A percentile compares a stretch with the other conserved stretches of the same genome.
Evolutionary conservation across 345 rosid species (phyloP).

Genomic region (Cardamine chenopodiifolia): DNA sequence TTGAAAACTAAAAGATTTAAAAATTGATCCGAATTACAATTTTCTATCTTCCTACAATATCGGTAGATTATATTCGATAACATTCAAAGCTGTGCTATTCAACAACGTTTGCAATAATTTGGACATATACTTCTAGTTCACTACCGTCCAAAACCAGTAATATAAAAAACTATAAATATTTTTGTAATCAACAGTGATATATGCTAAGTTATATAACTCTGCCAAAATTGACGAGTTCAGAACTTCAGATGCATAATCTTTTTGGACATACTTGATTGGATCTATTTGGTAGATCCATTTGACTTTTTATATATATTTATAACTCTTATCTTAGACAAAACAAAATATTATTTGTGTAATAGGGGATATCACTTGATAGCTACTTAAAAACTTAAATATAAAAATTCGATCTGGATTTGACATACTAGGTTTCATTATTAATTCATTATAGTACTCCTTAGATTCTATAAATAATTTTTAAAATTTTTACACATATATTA

Average conservation of each 20-base stretch:
- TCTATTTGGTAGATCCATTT: not conserved
- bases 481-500: no score
- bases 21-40: no score
- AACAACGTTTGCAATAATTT: constrained; percentile 9
- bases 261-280: constrained; percentile 26
- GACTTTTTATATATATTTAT: constrained; percentile 22
- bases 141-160: not conserved
- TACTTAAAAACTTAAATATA: not conserved
- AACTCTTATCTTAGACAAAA: not conserved
- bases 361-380: not conserved
- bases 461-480: no score
- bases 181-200: not conserved
- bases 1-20: no score
- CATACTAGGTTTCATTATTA: not conserved
- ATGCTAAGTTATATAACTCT: not conserved
- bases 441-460: not conserved
- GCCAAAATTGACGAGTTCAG: constrained; percentile 25
- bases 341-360: not conserved
- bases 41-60: not conserved
- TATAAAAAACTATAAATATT: not conserved
- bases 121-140: constrained; percentile 7
- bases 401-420: constrained; percentile 4
- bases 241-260: constrained; percentile 18
- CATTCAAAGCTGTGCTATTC: not conserved
- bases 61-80: not conserved